phyloP scores from a whole-genome alignment of 192 early-diverging fungal genomes.

The Backusella morwellensis region DNA sequence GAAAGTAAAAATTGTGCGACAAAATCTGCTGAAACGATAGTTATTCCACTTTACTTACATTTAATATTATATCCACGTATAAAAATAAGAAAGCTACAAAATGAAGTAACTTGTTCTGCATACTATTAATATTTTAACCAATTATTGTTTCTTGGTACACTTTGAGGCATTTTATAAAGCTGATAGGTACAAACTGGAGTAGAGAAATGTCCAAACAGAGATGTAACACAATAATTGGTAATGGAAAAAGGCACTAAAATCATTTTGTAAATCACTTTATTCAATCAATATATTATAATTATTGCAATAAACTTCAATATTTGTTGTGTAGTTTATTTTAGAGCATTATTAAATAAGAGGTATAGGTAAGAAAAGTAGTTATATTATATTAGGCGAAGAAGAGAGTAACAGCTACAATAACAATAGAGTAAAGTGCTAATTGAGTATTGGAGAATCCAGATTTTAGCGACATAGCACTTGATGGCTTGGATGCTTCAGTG shows the following conservation, averaged over 20 bases:
- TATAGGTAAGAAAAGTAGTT: neutral
- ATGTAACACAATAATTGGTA: neutral
- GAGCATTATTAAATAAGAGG: neutral
- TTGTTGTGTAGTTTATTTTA: neutral
- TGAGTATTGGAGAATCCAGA: neutral
- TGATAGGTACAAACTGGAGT: too few species aligned
- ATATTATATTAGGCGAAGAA: neutral
- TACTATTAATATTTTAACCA: too few species aligned
- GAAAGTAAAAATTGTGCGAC: neutral
- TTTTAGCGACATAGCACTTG: neutral
- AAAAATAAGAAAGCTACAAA: too few species aligned
- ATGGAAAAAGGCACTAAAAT: neutral
- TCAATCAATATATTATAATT: neutral
- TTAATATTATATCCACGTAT: neutral
- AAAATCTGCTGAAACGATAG: neutral
- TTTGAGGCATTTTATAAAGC: too few species aligned
- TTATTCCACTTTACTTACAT: neutral
- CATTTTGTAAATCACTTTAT: neutral
- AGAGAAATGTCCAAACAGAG: neutral
- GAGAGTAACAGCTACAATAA: neutral
- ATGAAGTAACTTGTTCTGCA: too few species aligned
- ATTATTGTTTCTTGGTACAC: too few species aligned
- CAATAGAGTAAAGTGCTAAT: neutral
- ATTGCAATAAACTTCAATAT: neutral
- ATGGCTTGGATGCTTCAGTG: neutral